Evolutionary conservation across 202 grass and related monocot species (phyloP).

Genomic region (Panicum hallii): DNA sequence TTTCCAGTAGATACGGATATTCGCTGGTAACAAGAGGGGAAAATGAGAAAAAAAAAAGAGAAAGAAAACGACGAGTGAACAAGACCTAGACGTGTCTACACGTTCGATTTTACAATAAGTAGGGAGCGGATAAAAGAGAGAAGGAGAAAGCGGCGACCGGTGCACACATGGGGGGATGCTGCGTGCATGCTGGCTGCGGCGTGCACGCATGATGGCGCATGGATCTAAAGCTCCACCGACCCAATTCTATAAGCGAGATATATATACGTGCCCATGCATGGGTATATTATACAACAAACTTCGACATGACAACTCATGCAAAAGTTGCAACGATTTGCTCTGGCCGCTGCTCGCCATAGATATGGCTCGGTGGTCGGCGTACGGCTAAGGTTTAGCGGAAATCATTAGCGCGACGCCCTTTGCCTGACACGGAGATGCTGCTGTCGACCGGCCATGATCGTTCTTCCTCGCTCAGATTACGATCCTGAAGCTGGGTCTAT

Average conservation of each 20-base stretch:
- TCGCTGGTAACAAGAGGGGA: too few species aligned
- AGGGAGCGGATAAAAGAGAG: background rate
- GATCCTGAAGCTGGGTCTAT: background rate
- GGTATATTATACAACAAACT: background rate
- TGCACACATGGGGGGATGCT: constrained; percentile 42
- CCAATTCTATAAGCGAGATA: background rate
- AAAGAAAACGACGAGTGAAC: background rate
- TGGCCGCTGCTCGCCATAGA: background rate
- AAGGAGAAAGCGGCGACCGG: background rate
- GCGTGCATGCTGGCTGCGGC: background rate
- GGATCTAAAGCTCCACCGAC: constrained; percentile 7
- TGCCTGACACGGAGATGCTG: constrained; percentile 24
- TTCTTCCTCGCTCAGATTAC: background rate
- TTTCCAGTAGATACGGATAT: too few species aligned
- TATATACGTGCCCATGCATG: background rate
- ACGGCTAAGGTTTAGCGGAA: background rate
- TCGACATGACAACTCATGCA: constrained; percentile 47
- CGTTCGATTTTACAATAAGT: background rate
- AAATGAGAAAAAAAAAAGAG: too few species aligned
- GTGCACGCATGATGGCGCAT: constrained; percentile 32
- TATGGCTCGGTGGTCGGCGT: constrained; percentile 9
- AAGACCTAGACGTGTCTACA: background rate
- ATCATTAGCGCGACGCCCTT: constrained; percentile 43
- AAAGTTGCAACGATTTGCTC: constrained; percentile 4
- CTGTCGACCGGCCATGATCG: constrained; percentile 13